A percentile compares a stretch with the other conserved stretches of the same genome.
Evolutionary conservation across 352 stramenopile genomes (phyloP).

Genomic region (Globisporangium nagaii): DNA sequence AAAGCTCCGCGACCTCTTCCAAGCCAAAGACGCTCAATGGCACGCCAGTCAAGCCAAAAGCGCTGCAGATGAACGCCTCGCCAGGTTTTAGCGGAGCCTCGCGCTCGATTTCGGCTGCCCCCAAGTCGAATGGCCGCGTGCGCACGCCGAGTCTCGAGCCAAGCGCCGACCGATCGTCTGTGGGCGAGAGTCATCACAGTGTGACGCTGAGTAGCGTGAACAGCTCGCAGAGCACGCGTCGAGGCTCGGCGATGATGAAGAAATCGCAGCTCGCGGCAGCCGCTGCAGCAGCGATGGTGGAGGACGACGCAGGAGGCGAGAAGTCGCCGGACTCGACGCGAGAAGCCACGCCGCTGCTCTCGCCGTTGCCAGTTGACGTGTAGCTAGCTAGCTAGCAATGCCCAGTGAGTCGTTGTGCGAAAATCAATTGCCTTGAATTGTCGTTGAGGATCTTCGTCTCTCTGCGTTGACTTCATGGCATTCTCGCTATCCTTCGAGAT

Average conservation of each 20-base stretch:
- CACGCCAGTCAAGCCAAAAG: background rate
- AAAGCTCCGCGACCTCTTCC: background rate
- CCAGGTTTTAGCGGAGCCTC: background rate
- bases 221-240: background rate
- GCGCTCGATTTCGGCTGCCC: background rate
- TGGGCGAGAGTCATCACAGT: background rate
- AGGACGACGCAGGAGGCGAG: background rate
- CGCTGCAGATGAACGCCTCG: background rate
- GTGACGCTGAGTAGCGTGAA: background rate
- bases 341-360: background rate
- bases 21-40: background rate
- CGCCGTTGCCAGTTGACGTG: background rate
- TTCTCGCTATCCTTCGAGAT: no score
- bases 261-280: constrained; percentile 1
- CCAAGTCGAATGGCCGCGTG: background rate
- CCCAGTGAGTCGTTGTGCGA: no score
- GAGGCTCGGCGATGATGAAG: background rate
- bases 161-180: background rate
- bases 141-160: background rate
- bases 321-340: constrained; percentile 14
- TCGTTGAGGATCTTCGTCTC: no score
- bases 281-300: background rate
- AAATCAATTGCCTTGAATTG: no score
- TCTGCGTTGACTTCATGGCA: no score
- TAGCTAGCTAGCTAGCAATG: background rate